phyloP scores from a whole-genome alignment of 2,329 filamentous ascomycete species.

The Monosporascus sp. region DNA sequence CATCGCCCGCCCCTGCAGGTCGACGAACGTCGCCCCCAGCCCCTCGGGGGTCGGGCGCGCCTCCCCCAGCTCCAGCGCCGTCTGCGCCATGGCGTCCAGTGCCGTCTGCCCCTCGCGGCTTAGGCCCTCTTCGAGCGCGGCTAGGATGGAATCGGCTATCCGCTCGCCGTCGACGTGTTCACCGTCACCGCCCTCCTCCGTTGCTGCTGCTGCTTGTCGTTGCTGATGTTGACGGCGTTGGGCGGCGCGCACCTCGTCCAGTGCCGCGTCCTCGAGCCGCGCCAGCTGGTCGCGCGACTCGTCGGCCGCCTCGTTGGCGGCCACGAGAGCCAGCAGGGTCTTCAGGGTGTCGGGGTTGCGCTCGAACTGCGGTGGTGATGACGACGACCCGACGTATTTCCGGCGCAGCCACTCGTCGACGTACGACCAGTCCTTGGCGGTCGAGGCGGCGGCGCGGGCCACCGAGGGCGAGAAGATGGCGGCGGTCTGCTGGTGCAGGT shows the following conservation, averaged over 20 bases:
- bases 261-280: slow-evolving; percentile 53
- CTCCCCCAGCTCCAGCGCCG: slow-evolving; percentile 45
- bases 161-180: slow-evolving; percentile 12
- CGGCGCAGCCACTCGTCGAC: slow-evolving; percentile 76
- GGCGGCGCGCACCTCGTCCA: slow-evolving; percentile 43
- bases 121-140: slow-evolving; percentile 50
- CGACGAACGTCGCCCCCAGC: slow-evolving; percentile 48
- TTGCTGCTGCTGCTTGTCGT: not conserved
- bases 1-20: slow-evolving; percentile 49
- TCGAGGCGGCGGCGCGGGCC: slow-evolving; percentile 70
- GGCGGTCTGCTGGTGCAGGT: slow-evolving; percentile 22
- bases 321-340: slow-evolving; percentile 66
- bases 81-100: slow-evolving; percentile 52
- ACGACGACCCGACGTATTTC: slow-evolving; percentile 39
- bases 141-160: slow-evolving; percentile 39
- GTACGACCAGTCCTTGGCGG: slow-evolving; percentile 86
- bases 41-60: slow-evolving; percentile 41
- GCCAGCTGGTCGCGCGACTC: slow-evolving; percentile 59
- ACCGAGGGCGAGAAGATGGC: slow-evolving; percentile 65
- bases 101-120: slow-evolving; percentile 48
- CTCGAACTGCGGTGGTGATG: slow-evolving; percentile 65
- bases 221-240: slow-evolving; percentile 29
- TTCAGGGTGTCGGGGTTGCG: slow-evolving; percentile 79
- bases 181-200: not conserved
- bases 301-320: slow-evolving; percentile 72